phyloP scores from a whole-genome alignment of 345 rosid genomes.

The Clarkia xantiana region DNA sequence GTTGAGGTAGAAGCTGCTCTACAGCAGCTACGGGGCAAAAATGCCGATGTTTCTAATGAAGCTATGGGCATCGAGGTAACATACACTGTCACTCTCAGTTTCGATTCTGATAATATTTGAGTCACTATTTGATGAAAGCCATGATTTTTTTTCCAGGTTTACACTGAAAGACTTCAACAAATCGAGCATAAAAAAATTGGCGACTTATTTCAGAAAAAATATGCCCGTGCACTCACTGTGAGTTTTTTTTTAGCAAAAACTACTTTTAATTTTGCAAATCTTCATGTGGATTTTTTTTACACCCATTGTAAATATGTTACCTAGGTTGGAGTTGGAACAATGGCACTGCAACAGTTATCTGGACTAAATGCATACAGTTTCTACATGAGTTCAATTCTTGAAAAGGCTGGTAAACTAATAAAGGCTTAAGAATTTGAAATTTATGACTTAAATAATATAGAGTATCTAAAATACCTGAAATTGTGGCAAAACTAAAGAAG shows the following conservation, averaged over 20 bases:
- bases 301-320: too few relatives aligned
- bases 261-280: not conserved
- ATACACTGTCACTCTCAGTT: too few relatives aligned
- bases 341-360: conserved; percentile 27
- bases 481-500: too few relatives aligned
- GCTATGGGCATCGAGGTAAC: conserved; percentile 35
- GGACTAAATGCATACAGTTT: conserved; percentile 17
- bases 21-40: conserved; percentile 32
- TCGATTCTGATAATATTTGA: not conserved
- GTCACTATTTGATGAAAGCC: not conserved
- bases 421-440: too few relatives aligned
- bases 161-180: conserved; percentile 13
- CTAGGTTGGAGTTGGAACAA: conserved; percentile 34
- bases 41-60: conserved; percentile 37
- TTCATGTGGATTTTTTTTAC: too few relatives aligned
- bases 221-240: conserved; percentile 27
- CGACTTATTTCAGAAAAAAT: conserved; percentile 28
- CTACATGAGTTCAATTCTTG: conserved; percentile 23
- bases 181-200: conserved; percentile 13
- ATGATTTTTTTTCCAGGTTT: conserved; percentile 13
- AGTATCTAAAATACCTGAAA: not conserved
- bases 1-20: conserved; percentile 37
- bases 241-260: conserved; percentile 1
- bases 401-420: conserved; percentile 38
- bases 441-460: not conserved